phyloP scores from a whole-genome alignment of 345 rosid genomes.

The Citrus trifoliata region DNA sequence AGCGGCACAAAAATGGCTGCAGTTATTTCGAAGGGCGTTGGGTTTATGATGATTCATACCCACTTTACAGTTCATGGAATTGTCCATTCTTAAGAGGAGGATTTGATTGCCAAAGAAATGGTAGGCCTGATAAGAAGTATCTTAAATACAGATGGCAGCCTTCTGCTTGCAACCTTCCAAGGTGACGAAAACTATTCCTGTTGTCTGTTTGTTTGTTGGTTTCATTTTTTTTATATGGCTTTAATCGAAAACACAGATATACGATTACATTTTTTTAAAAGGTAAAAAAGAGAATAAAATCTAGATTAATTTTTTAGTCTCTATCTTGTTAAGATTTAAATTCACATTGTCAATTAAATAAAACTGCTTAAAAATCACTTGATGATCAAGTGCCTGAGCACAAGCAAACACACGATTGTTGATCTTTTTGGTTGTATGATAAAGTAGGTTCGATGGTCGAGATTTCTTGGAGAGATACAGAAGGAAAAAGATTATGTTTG shows the following conservation, averaged over 20 bases:
- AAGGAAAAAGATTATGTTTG: slow-evolving; percentile 42
- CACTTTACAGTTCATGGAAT: slow-evolving; percentile 30
- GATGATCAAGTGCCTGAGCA: too few relatives aligned
- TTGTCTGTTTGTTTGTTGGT: neutral
- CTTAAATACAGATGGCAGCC: slow-evolving; percentile 52
- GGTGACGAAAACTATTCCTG: slow-evolving; percentile 13
- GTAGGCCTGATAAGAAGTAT: slow-evolving; percentile 45
- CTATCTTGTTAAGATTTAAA: too few relatives aligned
- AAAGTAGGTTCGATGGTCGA: slow-evolving; percentile 21
- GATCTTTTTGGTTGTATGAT: neutral
- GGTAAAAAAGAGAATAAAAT: too few relatives aligned
- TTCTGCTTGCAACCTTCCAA: slow-evolving; percentile 38
- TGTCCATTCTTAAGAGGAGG: slow-evolving; percentile 39
- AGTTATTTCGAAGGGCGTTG: slow-evolving; percentile 44
- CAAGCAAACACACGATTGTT: neutral
- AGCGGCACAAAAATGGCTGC: slow-evolving; percentile 16
- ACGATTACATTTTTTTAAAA: too few relatives aligned
- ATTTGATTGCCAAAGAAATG: slow-evolving; percentile 40
- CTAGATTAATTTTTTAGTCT: too few relatives aligned
- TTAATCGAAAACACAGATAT: too few relatives aligned
- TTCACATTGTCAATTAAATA: too few relatives aligned
- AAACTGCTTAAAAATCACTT: too few relatives aligned
- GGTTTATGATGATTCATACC: slow-evolving; percentile 34
- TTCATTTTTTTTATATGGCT: too few relatives aligned
- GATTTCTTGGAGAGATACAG: slow-evolving; percentile 32